Conservation (phyloP, 2,329 filamentous ascomycete species). For the Penicillium sp. region DNA sequence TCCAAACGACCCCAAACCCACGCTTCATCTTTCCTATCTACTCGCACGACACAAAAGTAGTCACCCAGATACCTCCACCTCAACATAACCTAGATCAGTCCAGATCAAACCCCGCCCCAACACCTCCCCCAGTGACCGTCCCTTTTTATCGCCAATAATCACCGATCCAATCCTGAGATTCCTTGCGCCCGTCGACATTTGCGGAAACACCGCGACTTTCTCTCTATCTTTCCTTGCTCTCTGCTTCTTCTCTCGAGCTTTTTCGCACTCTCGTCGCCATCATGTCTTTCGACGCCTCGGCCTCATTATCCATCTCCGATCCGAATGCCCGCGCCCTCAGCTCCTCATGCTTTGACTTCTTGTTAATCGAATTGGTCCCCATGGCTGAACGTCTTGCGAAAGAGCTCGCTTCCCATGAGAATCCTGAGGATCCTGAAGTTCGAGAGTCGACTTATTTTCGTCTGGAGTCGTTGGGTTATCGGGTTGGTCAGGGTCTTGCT, state of each 20-base stretch:
- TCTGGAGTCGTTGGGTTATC: slow-evolving; percentile 77
- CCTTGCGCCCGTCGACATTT: too few relatives aligned
- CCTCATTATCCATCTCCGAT: slow-evolving; percentile 66
- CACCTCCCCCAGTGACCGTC: too few relatives aligned
- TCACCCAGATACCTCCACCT: background rate
- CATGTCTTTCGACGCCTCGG: slow-evolving; percentile 70
- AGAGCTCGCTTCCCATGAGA: slow-evolving; percentile 48
- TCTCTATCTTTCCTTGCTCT: too few relatives aligned
- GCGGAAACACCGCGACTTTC: too few relatives aligned
- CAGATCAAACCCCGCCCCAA: background rate
- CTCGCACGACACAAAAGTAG: background rate
- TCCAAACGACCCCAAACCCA: too few relatives aligned
- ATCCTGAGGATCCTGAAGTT: slow-evolving; percentile 59
- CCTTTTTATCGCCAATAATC: too few relatives aligned
- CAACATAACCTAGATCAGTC: too few relatives aligned
- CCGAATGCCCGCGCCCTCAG: slow-evolving; percentile 70
- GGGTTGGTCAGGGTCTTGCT: slow-evolving; percentile 85
- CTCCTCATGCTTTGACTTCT: slow-evolving; percentile 83
- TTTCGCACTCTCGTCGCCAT: slow-evolving; percentile 8
- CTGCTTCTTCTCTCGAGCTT: too few relatives aligned
- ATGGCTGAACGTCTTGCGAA: slow-evolving; percentile 81
- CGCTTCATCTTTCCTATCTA: background rate
- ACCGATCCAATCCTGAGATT: too few relatives aligned
- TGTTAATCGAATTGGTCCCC: slow-evolving; percentile 94
- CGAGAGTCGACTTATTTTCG: slow-evolving; percentile 79